Base-by-base conservation (phyloP, 345 rosid genomes). In the Eucalyptus polybractea region DNA sequence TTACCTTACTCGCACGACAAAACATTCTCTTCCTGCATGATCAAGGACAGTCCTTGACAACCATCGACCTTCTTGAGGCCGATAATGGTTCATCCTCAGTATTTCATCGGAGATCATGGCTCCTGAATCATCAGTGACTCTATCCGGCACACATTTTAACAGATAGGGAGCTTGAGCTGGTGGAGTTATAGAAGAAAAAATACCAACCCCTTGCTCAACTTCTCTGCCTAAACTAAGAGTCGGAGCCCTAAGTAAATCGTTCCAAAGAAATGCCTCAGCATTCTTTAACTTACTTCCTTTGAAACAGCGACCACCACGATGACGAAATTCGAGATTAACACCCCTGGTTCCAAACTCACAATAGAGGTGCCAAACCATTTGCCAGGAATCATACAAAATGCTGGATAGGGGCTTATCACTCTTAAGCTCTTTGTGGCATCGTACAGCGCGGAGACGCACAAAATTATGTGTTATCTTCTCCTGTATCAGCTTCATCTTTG, bases 61-160 rank as follows among this genome's bases (percentile, higher is more conserved):
- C 99, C 99, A 97, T 88, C 99, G 92, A 76, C 99, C 99, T 92
- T 97, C 97, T 88, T 97, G 99, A 87, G 99, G 97, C 60, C 90
- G 91, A 85, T 94, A 96, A 69, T 91, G 90, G 89, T 95, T 97
- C 90, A 94, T 91, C 88, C 93, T 95, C 92, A 96, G 93, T 89
- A 97, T 90, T 37, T 95, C 96, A 89, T 96, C 98, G 1, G 99
- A 97, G 89, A 97, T 88, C 99, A 97, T 97, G 87, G 98, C 97
- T 56, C 99, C 98, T 3, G 97, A 96, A 92, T 97, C 98, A 92
- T 97, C 98, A 1, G 98, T 96, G 44, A 97, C 99, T 91, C 95
- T 91, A 87, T 97, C 99, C 0, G 99, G 98, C 88, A 97, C 99
- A 90, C 98, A 97, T 89, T 97, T 95, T 86, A 97, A 89, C 93